Base-by-base conservation (phyloP, 768 basidiomycete genomes). In the Crucibulum laeve region DNA sequence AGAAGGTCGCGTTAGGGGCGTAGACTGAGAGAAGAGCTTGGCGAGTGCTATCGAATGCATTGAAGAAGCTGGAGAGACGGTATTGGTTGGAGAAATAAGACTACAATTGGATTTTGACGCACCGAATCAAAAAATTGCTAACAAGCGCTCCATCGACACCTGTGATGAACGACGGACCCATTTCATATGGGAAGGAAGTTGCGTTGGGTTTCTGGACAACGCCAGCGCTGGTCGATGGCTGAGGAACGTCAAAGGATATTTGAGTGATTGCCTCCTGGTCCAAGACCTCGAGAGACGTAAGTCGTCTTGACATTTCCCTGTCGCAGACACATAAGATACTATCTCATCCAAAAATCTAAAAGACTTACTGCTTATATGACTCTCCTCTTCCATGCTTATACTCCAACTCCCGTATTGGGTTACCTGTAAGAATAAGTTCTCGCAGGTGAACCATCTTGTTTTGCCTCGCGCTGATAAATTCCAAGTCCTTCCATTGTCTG, bases 1-100 rank as follows among this genome's bases (percentile, higher is more conserved):
- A 96, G 60, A 97, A 93, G 5, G 92, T 94, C n/a, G 94, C 88
- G 8, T 77, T 67, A 1, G 87, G 80, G 46, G 88, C 79, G 59
- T 98, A 99, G 15, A 76, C 90, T 36, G 84, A 71, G 13, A 77
- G 55, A 4, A 97, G 74, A 0, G 71, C 64, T 0, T 73, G 63
- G 14, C 95, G 82, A 50, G 88, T 79, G 15, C 67, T 74, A 60
- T 99, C 96, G 61, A 89, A 94, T 1, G 80, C 60, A 6, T 84
- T 79, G 67, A 97, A 93, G 64, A 86, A 96, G 38, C 91, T 94
- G 48, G 11, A 15, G 26, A 10, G 38, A 51, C 13, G 15, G 4
- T 19, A 36, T 22, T 38, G 17, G 39, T 25, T 17, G 22, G 25
- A 38, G 3, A n/a, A 25, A 17, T 34, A 28, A 49, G n/a, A 42